Evolutionary conservation across 2,329 filamentous ascomycete species (phyloP).

Genomic region (Colletotrichum simmondsii): DNA sequence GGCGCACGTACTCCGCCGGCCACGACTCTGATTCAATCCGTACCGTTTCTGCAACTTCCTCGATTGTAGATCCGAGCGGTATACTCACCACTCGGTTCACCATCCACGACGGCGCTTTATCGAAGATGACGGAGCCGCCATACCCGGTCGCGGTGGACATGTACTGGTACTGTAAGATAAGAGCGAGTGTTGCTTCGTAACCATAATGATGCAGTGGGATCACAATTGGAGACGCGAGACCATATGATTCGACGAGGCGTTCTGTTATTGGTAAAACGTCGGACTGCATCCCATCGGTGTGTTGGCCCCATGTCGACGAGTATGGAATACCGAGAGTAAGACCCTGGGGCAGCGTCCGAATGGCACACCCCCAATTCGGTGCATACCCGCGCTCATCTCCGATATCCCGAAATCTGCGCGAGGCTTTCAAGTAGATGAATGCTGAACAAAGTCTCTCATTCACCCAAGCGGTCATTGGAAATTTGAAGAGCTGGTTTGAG

Average conservation of each 20-base stretch:
- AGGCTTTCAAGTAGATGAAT: neutral
- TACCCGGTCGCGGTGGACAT: neutral
- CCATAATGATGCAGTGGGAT: neutral
- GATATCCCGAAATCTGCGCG: too few relatives aligned
- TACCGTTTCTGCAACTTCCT: neutral
- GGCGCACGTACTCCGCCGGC: neutral
- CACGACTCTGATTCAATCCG: neutral
- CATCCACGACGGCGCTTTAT: neutral
- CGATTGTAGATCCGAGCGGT: neutral
- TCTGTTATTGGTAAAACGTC: neutral
- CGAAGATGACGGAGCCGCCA: neutral
- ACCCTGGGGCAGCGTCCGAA: neutral
- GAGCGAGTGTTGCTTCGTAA: neutral
- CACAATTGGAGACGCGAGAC: neutral
- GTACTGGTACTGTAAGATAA: slow-evolving; percentile 10
- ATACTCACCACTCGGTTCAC: neutral
- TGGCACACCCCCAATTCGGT: neutral
- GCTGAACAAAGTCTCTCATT: neutral
- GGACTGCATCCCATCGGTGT: too few relatives aligned
- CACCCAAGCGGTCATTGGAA: neutral
- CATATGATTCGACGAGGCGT: neutral
- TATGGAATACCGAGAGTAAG: neutral
- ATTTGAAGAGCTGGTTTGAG: neutral
- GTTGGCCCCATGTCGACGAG: too few relatives aligned
- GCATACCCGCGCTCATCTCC: too few relatives aligned